Evolutionary conservation across 305 asterid species (phyloP).

Genomic region (Petunia hybrid): DNA sequence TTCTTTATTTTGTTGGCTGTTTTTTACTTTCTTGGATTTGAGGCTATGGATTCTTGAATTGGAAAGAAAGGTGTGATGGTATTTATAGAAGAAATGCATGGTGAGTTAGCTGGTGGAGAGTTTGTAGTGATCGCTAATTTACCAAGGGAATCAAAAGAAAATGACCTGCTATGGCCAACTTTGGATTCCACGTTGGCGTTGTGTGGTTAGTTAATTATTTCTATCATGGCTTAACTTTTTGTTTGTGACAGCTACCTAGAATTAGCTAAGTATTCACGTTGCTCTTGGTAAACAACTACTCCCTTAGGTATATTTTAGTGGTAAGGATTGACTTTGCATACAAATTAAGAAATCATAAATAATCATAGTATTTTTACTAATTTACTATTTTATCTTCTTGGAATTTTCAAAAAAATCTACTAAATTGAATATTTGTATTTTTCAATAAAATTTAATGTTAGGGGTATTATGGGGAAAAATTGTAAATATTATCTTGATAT

Average conservation of each 20-base stretch:
- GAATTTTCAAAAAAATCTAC: too few species aligned
- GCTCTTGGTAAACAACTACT: conserved; percentile 15
- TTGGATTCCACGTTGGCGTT: conserved; percentile 29
- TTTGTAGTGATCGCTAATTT: not conserved
- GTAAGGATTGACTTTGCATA: too few species aligned
- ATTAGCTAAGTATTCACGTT: not conserved
- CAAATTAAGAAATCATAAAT: too few species aligned
- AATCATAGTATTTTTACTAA: too few species aligned
- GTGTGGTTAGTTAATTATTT: not conserved
- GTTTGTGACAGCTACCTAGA: not conserved
- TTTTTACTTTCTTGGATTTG: not conserved
- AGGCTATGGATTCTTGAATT: not conserved
- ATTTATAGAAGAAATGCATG: conserved; percentile 39
- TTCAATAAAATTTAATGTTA: too few species aligned
- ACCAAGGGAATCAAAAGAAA: conserved; percentile 25
- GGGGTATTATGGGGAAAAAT: too few species aligned
- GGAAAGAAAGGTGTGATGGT: not conserved
- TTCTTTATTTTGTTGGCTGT: not conserved
- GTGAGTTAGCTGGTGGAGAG: not conserved
- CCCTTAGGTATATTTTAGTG: too few species aligned
- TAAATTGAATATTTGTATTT: too few species aligned
- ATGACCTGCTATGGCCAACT: conserved; percentile 26
- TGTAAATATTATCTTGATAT: too few species aligned
- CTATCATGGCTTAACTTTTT: not conserved
- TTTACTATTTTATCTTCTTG: too few species aligned